Evolutionary conservation across 1,139 yeast genomes (phyloP).

Genomic region (Scheffersomyces illinoinensis): DNA sequence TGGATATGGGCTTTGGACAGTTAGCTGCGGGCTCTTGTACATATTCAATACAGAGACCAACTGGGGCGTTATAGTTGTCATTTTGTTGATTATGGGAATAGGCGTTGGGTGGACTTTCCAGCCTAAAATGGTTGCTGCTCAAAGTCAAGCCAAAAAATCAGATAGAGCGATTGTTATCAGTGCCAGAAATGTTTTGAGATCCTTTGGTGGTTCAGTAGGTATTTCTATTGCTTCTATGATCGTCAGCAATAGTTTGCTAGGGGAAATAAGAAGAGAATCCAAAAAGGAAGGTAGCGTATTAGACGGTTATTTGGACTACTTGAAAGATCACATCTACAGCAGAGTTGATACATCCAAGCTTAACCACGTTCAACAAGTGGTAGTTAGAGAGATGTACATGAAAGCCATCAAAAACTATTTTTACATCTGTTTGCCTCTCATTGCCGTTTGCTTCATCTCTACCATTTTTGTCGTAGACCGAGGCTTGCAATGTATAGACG

Average conservation of each 20-base stretch:
- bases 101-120: constrained; percentile 23
- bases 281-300: constrained; percentile 5
- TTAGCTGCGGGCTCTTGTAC: constrained; percentile 15
- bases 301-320: constrained; percentile 11
- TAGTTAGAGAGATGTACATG: constrained; percentile 18
- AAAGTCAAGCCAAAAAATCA: constrained; percentile 19
- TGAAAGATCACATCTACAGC: constrained; percentile 15
- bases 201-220: constrained; percentile 24
- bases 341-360: constrained; percentile 11
- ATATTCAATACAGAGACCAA: constrained; percentile 12
- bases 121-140: constrained; percentile 25
- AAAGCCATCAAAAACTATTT: constrained; percentile 16
- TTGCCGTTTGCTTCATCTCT: constrained; percentile 15
- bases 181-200: constrained; percentile 20
- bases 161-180: constrained; percentile 23
- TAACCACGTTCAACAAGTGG: constrained; percentile 9
- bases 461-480: constrained; percentile 16
- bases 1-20: constrained; percentile 18
- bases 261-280: constrained; percentile 10
- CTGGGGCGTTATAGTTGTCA: constrained; percentile 14
- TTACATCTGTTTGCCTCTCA: constrained; percentile 17
- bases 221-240: constrained; percentile 19
- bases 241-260: constrained; percentile 16
- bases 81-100: constrained; percentile 17
- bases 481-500: constrained; percentile 21